Evolutionary conservation across 768 basidiomycete species (phyloP), one percentile per base, ranked within the genome.

Genomic region (Boletales sp.): DNA sequence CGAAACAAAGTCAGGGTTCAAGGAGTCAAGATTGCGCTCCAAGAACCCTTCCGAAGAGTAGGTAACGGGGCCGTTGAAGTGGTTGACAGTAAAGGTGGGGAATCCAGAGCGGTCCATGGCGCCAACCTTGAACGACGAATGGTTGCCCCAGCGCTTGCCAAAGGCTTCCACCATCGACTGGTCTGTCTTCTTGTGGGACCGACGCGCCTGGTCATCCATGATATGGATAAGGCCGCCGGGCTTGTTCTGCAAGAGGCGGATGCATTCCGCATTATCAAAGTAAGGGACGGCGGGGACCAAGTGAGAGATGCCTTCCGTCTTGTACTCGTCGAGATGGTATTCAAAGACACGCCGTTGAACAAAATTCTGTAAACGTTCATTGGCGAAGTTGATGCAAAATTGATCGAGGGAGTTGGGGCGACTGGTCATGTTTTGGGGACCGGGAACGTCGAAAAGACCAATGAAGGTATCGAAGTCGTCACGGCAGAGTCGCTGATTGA

Each of bases 181-280:
- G 60, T 95, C 92, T 3, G 86, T 94, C 81, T 94, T 94, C 72
- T 93, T 94, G 51, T 83, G 86, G 49, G 81, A 79, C 35, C 89
- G 78, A 12, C 87, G 79, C 1, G 94, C 89, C 68, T 97, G 94
- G 63, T 98, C 95, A 63, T 98, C 94, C 87, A 97, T 91, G 68
- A 98, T 97, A 61, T 95, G 92, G 46, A 97, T 84, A 30, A 99
- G 74, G 2, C 97, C 97, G 10, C 94, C 94, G 2, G 90, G 93
- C 47, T 75, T 75, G 62, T 91, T 86, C 63, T 93, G 87, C 37
- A 98, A 71, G 29, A 99, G 74, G 8, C 91, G 82, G 29, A 98
- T 69, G 57, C 90, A 93, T 64, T 97, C 94, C 10, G 86, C 67
- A 66, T 97, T 98, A 71, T 95, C 91, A 65, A 91, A 91, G 73